Base-by-base conservation (phyloP, 2,329 filamentous ascomycete species). In the Fusarium longipes region DNA sequence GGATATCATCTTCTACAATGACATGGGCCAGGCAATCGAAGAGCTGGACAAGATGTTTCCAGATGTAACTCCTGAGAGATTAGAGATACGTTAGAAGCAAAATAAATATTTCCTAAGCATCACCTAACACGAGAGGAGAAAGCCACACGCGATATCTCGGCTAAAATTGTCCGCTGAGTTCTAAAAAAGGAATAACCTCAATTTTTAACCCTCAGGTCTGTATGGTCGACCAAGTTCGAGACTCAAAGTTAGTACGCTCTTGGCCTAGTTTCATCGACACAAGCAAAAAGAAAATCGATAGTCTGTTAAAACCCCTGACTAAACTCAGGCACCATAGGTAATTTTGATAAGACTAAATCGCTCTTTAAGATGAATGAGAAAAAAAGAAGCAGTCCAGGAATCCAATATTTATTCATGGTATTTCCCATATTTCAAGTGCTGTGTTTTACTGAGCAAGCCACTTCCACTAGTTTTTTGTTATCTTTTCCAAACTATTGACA, bases 251-350 rank as follows among this genome's bases (percentile, higher is more conserved):
- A 36, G 35, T 1, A 36, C 35, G 10, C n/a, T 36, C n/a, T 18
- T 6, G 36, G 39, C 14, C 55, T 40, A 58, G 50, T 7, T 11
- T 11, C 14, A 32, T n/a, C 39, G 32, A 56, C 47, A 47, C 32
- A 47, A 33, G 32, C 20, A n/a, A 20, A 17, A 18, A 11, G 22
- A 58, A 29, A 6, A 25, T 56, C 50, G 20, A 58, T 58, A 58
- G 55, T 56, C 22, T 47, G 22, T 27, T 17, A 15, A 20, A 1
- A 18, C 50, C 55, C 55, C 55, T 56, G 55, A 47, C 50, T 58
- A 47, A 27, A 29, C 25, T 6, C 10, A 22, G 39, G 18, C 11
- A 20, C 32, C 12, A 33, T 27, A 15, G 6, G 24, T n/a, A n/a
- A 9, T 11, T 29, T 4, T 10, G 1, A 8, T 25, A 12, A 24